phyloP scores from a whole-genome alignment of 352 stramenopile genomes.

The Pythium rishiriense region DNA sequence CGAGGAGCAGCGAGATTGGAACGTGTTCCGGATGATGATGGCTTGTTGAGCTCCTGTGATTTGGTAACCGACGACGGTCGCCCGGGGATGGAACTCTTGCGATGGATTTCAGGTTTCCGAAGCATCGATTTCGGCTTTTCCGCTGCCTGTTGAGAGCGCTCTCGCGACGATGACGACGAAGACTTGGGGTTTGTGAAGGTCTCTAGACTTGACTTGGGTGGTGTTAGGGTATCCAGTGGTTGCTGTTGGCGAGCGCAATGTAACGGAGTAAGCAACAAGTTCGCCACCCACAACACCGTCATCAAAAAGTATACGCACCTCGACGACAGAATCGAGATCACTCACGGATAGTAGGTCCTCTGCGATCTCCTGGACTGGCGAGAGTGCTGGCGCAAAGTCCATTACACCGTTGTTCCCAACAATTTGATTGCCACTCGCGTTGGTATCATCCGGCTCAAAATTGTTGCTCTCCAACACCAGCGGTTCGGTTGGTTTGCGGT shows the following conservation, averaged over 20 bases:
- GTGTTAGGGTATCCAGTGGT: conserved; percentile 17
- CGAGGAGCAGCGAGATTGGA: neutral
- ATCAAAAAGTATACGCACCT: conserved; percentile 12
- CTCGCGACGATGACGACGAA: neutral
- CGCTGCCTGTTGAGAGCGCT: neutral
- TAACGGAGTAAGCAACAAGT: neutral
- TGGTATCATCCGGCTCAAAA: neutral
- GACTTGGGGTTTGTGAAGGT: no score
- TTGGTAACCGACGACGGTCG: conserved; percentile 17
- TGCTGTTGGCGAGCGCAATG: neutral
- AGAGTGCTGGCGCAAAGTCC: conserved; percentile 14
- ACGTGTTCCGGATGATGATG: neutral
- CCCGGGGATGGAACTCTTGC: conserved; percentile 8
- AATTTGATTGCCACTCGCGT: neutral
- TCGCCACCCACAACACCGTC: neutral
- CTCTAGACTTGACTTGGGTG: conserved; percentile 8
- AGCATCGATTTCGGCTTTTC: conserved; percentile 20
- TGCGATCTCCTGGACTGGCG: conserved; percentile 23
- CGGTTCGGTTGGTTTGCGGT: conserved; percentile 5
- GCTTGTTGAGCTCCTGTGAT: conserved; percentile 11
- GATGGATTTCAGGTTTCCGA: conserved; percentile 22
- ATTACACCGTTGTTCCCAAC: neutral
- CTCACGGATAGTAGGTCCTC: conserved; percentile 21
- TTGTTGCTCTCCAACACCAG: conserved; percentile 12
- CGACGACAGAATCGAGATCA: conserved; percentile 15